Evolutionary conservation across 2,329 filamentous ascomycete genomes (phyloP), one percentile per base, ranked within the genome.

Genomic region (Acephala macrosclerotiorum): DNA sequence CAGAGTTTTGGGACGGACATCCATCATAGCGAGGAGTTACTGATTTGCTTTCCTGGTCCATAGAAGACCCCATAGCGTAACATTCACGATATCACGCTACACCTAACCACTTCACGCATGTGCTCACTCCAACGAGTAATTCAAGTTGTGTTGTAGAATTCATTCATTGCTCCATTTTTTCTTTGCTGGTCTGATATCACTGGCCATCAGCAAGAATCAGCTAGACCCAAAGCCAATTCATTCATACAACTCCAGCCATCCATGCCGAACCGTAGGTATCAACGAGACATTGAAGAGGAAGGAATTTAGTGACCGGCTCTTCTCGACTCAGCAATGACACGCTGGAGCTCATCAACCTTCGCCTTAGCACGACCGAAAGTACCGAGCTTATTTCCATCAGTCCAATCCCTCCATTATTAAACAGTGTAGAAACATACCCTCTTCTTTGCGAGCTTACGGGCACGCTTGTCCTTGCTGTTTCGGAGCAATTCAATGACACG

Each of bases 391-490:
- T 72, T 14, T 4, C 22, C 12, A 58, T 70, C 58, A 71, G 64
- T 22, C 16, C n/a, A n/a, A 20, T 33, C 29, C 29, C 9, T 42
- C 40, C 14, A 16, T 42, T n/a, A n/a, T n/a, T n/a, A n/a, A 12
- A 18, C 40, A 16, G 25, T 16, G 55, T 61, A 61, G 49, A 65
- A 64, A 88, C 91, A 76, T 89, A 95, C 92, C 84, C 95, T 91
- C 92, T 97, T 97, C 94, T 98, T 98, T 79, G 95, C 95, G 80
- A 97, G 92, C 91, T 97, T 97, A 78, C 95, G 90, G 79, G 95
- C 95, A 84, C 95, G 93, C 93, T 98, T 98, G 86, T 99, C 96
- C 88, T 97, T 96, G 87, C 89, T 91, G 92, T 99, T 99, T 79
- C 96, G 93, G 84, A 99, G 91, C 81, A 99, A 87, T 89, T 99